Evolutionary conservation across 208 protist genomes (phyloP).

Genomic region (Crithidia fasciculata): DNA sequence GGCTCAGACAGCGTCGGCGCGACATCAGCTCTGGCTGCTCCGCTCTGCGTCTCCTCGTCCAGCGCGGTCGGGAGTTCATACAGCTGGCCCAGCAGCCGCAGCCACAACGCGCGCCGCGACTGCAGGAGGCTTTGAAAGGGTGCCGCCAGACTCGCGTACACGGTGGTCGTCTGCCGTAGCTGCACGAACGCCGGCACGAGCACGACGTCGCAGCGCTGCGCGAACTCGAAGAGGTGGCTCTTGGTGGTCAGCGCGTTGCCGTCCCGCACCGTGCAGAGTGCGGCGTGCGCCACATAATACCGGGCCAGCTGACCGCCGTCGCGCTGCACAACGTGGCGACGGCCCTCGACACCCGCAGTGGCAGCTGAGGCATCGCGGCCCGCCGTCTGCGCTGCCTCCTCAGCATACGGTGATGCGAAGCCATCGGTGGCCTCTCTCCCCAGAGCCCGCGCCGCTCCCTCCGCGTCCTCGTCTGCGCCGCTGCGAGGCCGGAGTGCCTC

Average conservation of each 20-base stretch:
- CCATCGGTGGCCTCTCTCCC: not conserved
- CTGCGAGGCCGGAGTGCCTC: constrained; percentile 26
- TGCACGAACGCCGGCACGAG: constrained; percentile 40
- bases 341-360: not conserved
- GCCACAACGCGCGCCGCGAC: constrained; percentile 41
- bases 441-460: not conserved
- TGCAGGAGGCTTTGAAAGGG: constrained; percentile 23
- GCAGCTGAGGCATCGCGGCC: not conserved
- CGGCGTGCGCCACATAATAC: constrained; percentile 43
- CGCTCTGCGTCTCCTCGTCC: not conserved
- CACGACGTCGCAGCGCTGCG: constrained; percentile 71
- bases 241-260: constrained; percentile 34
- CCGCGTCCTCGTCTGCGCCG: not conserved
- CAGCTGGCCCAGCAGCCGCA: constrained; percentile 21
- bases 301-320: constrained; percentile 61
- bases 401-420: too few species aligned
- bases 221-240: constrained; percentile 62
- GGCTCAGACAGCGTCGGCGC: constrained; percentile 51
- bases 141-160: constrained; percentile 10
- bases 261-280: constrained; percentile 52
- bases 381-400: not conserved
- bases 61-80: constrained; percentile 19
- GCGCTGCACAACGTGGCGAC: constrained; percentile 55
- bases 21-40: not conserved
- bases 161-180: constrained; percentile 26